These are phyloP conservation scores for Dothistroma pini DNA, from an alignment of 2,329 filamentous ascomycete species.

Conservation along the genomic window DNA sequence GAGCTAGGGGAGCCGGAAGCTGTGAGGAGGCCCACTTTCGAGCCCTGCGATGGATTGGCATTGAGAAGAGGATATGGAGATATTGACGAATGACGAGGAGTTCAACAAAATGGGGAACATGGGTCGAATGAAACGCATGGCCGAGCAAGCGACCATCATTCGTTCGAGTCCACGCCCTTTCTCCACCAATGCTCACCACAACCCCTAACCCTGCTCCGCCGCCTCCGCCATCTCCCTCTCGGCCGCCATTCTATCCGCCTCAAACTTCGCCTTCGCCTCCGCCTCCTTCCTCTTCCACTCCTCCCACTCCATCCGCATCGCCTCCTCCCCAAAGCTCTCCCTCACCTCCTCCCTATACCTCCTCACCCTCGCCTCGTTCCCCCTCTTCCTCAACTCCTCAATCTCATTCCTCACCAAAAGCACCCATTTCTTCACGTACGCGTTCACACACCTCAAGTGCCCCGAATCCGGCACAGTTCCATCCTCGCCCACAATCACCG, in stretches of 20 bases:
- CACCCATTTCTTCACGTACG: not conserved
- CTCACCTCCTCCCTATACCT: not conserved
- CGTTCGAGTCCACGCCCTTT: not conserved
- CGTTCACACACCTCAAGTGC: not conserved
- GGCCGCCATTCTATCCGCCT: constrained; percentile 10
- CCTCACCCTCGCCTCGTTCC: not conserved
- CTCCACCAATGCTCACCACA: not conserved
- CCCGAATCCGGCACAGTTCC: not conserved
- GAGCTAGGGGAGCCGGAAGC: no score
- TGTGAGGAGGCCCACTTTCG: no score
- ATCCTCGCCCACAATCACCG: not conserved
- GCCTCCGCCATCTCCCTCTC: constrained; percentile 16
- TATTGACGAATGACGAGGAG: no score
- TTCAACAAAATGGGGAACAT: no score
- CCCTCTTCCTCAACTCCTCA: not conserved
- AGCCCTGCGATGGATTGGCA: no score
- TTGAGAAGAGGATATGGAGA: no score
- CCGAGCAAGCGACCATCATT: no score
- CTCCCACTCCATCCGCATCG: not conserved
- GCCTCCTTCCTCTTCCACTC: not conserved
- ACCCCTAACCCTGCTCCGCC: constrained; percentile 34
- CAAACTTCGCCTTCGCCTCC: constrained; percentile 8
- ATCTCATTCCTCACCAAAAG: not conserved
- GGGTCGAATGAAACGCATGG: not conserved
- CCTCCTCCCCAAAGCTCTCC: not conserved